phyloP scores from a whole-genome alignment of 805 yeast species.

The Komagataella pastoris region DNA sequence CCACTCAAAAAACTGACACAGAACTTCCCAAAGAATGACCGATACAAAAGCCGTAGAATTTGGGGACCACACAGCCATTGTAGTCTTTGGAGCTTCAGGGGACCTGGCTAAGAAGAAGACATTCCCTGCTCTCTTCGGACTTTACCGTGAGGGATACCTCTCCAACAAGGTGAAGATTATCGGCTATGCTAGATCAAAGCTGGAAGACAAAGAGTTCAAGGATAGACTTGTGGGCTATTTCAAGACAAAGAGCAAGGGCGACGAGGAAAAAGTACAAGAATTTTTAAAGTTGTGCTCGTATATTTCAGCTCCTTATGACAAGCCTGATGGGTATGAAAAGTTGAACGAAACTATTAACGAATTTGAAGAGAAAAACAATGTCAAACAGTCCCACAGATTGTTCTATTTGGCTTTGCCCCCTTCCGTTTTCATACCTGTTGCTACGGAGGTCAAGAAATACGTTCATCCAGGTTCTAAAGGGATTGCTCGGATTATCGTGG shows the following conservation, averaged over 20 bases:
- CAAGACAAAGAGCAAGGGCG: conserved; percentile 22
- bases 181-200: conserved; percentile 85
- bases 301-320: conserved; percentile 69
- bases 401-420: conserved; percentile 95
- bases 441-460: conserved; percentile 53
- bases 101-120: conserved; percentile 94
- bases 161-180: conserved; percentile 60
- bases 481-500: conserved; percentile 72
- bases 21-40: background rate
- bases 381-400: conserved; percentile 55
- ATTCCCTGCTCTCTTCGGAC: conserved; percentile 74
- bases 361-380: conserved; percentile 38
- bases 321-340: conserved; percentile 54
- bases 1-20: background rate
- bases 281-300: conserved; percentile 60
- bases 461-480: conserved; percentile 56
- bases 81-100: conserved; percentile 91
- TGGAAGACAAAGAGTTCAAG: conserved; percentile 55
- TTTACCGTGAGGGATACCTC: conserved; percentile 61
- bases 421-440: conserved; percentile 73
- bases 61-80: conserved; percentile 55
- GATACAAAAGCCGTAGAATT: conserved; percentile 20
- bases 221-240: conserved; percentile 53
- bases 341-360: conserved; percentile 41
- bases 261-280: conserved; percentile 29